Conservation (phyloP, 176 grass and related monocot species). For the Raddia guianensis region DNA sequence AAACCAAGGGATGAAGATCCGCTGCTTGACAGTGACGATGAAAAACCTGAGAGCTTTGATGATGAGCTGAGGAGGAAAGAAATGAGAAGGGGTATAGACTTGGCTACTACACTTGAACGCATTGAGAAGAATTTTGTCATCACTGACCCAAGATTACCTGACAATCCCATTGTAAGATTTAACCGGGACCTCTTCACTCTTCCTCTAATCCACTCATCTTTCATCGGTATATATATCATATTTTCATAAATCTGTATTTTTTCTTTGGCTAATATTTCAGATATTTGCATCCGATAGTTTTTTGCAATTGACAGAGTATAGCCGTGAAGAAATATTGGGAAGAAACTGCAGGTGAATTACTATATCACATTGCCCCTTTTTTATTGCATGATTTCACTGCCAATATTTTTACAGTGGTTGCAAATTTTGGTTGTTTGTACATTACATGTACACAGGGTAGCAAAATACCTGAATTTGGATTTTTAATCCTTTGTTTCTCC, state of each 20-base stretch:
- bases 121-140: conserved; percentile 95
- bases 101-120: conserved; percentile 93
- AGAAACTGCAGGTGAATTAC: conserved; percentile 81
- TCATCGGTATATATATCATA: background rate
- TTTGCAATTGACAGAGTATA: conserved; percentile 78
- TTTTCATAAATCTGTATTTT: background rate
- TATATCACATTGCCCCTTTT: background rate
- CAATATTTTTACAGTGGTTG: background rate
- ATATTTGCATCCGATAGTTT: conserved; percentile 95
- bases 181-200: background rate
- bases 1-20: conserved; percentile 64
- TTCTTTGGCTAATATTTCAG: conserved; percentile 40
- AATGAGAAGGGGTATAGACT: conserved; percentile 97
- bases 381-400: conserved; percentile 5
- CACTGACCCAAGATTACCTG: conserved; percentile 69
- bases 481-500: conserved; percentile 14
- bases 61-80: conserved; percentile 76
- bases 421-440: conserved; percentile 7
- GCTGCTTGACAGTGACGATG: conserved; percentile 78
- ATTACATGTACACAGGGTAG: background rate
- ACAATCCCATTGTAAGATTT: conserved; percentile 83
- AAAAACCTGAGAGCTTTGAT: conserved; percentile 82
- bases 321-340: conserved; percentile 84
- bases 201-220: background rate
- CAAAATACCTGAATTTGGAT: conserved; percentile 3